Percentiles rank a stretch among this genome's conserved stretches.
Conservation (phyloP, 257 asterid species). For the Primulina huaijiensis region DNA sequence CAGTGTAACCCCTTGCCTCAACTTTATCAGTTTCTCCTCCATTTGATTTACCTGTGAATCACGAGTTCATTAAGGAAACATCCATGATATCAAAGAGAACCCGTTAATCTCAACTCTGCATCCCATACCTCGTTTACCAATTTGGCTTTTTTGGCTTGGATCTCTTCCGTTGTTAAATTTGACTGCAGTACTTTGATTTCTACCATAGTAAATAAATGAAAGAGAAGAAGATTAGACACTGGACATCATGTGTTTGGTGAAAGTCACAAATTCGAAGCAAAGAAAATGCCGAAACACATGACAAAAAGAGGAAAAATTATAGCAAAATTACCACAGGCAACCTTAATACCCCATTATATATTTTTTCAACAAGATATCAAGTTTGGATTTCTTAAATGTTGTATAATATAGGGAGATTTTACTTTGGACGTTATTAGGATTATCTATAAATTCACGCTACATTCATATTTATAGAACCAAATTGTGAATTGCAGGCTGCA, state of each 20-base stretch:
- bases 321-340: not conserved
- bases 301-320: not conserved
- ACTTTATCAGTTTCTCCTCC: slow-evolving; percentile 73
- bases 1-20: slow-evolving; percentile 77
- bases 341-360: not conserved
- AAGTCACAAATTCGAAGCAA: not conserved
- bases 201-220: slow-evolving; percentile 28
- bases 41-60: slow-evolving; percentile 58
- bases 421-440: too few relatives aligned
- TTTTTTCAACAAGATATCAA: not conserved
- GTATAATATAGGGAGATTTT: too few relatives aligned
- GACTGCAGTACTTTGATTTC: slow-evolving; percentile 85
- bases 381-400: too few relatives aligned
- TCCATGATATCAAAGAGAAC: slow-evolving; percentile 12
- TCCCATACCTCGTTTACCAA: slow-evolving; percentile 59
- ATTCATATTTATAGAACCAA: not conserved
- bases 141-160: slow-evolving; percentile 47
- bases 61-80: slow-evolving; percentile 6
- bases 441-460: not conserved
- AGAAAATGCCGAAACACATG: not conserved
- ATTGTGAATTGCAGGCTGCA: slow-evolving; percentile 5
- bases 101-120: not conserved
- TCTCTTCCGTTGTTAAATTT: slow-evolving; percentile 78
- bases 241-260: not conserved
- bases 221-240: slow-evolving; percentile 17